Conservation (phyloP, 2,329 filamentous ascomycete species). For the Epichloe bromicola region DNA sequence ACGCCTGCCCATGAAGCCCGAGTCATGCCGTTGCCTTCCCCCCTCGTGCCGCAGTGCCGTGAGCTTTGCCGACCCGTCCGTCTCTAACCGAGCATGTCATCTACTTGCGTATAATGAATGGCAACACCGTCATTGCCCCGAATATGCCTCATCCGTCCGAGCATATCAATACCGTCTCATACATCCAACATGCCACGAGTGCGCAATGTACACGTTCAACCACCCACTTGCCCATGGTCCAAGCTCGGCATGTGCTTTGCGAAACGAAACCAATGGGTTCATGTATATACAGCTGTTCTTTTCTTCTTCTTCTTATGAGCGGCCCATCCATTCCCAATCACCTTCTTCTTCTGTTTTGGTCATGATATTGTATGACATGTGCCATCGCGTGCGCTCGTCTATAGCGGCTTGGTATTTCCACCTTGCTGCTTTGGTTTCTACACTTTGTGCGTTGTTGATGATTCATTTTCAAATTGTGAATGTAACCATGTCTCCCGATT, state of each 20-base stretch:
- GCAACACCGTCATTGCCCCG: not conserved
- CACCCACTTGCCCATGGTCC: not conserved
- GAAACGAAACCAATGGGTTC: not conserved
- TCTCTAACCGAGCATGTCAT: constrained; percentile 3
- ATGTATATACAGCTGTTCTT: not conserved
- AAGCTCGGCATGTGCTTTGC: not conserved
- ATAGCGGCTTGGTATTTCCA: not conserved
- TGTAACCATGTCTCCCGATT: not conserved
- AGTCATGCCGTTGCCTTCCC: not conserved
- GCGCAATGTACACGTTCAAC: not conserved
- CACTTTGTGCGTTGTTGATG: too few relatives aligned
- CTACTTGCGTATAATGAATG: not conserved
- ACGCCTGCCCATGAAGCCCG: not conserved
- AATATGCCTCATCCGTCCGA: not conserved
- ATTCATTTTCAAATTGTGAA: too few relatives aligned
- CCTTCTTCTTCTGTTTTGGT: not conserved
- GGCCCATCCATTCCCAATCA: not conserved
- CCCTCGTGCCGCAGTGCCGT: not conserved
- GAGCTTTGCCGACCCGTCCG: constrained; percentile 1
- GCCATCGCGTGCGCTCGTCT: not conserved
- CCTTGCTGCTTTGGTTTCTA: not conserved
- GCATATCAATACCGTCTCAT: not conserved
- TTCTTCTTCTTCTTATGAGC: not conserved
- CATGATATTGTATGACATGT: not conserved
- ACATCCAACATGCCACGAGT: not conserved